These are phyloP conservation scores for Suillus occidentalis DNA, from an alignment of 768 basidiomycete species.

Conservation along the genomic window DNA sequence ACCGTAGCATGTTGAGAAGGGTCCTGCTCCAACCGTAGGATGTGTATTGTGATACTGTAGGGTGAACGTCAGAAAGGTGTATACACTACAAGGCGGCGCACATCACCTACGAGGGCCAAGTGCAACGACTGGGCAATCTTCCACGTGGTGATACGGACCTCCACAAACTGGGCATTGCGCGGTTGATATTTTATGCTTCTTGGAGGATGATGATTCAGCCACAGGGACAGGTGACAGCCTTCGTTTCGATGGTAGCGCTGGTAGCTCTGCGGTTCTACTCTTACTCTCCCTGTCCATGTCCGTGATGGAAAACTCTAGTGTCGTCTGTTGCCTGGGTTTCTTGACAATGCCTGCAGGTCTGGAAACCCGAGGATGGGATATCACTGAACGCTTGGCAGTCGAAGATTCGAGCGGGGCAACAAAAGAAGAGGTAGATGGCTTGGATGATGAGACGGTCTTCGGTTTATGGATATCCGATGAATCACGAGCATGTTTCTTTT, in stretches of 20 bases:
- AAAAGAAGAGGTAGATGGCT: slow-evolving; percentile 4
- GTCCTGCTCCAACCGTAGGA: slow-evolving; percentile 43
- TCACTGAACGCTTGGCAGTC: background rate
- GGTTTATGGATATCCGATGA: background rate
- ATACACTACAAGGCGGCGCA: slow-evolving; percentile 8
- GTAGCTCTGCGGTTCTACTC: background rate
- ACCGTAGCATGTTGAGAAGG: slow-evolving; percentile 37
- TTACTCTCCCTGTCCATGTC: slow-evolving; percentile 4
- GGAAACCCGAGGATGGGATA: slow-evolving; percentile 2
- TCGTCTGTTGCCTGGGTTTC: background rate
- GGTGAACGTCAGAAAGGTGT: slow-evolving; percentile 11
- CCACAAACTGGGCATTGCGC: slow-evolving; percentile 51
- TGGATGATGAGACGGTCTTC: slow-evolving; percentile 1
- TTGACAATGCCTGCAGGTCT: background rate
- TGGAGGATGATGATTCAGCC: slow-evolving; percentile 27
- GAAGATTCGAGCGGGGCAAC: background rate
- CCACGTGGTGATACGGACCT: slow-evolving; percentile 43
- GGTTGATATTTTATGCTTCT: slow-evolving; percentile 38
- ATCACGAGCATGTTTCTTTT: background rate
- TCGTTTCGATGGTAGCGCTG: slow-evolving; percentile 36
- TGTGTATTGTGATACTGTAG: slow-evolving; percentile 43
- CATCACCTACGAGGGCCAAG: slow-evolving; percentile 55
- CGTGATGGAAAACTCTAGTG: background rate
- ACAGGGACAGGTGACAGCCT: slow-evolving; percentile 30
- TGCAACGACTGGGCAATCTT: slow-evolving; percentile 55